phyloP scores from a whole-genome alignment of 2,329 filamentous ascomycete species.

The Zymoseptoria tritici region DNA sequence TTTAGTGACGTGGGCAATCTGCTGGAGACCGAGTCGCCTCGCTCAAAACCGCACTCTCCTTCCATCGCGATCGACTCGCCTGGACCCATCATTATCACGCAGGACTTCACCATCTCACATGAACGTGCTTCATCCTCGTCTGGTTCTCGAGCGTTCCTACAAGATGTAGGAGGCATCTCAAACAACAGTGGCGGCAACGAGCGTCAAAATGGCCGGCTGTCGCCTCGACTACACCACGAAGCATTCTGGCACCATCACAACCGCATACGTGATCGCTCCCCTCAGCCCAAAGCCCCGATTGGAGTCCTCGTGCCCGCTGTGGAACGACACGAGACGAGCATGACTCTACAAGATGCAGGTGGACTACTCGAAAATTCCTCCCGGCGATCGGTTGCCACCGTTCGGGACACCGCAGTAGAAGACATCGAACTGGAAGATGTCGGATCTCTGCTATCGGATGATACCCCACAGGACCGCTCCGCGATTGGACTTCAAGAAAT shows the following conservation, averaged over 20 bases:
- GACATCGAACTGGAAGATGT: constrained; percentile 17
- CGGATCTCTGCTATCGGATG: constrained; percentile 11
- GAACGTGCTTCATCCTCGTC: constrained; percentile 16
- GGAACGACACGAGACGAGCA: constrained; percentile 21
- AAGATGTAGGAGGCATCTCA: constrained; percentile 28
- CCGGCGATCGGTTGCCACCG: not conserved
- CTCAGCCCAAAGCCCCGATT: constrained; percentile 13
- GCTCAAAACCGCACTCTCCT: constrained; percentile 15
- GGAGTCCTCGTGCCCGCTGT: constrained; percentile 24
- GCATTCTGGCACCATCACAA: not conserved
- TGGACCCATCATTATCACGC: constrained; percentile 26
- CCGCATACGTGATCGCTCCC: constrained; percentile 1
- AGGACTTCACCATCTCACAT: constrained; percentile 34
- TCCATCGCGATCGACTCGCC: constrained; percentile 59
- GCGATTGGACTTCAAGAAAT: constrained; percentile 9
- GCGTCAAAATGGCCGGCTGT: constrained; percentile 3
- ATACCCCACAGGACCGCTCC: constrained; percentile 4
- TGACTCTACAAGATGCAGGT: constrained; percentile 28
- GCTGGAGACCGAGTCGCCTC: constrained; percentile 47
- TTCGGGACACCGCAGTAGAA: constrained; percentile 1
- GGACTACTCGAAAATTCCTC: constrained; percentile 17
- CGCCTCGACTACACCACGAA: constrained; percentile 8
- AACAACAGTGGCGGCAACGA: constrained; percentile 6
- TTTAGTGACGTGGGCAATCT: constrained; percentile 83
- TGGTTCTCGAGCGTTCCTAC: constrained; percentile 26